Base-by-base conservation (phyloP, 805 yeast genomes). In the Pichia paraexigua region DNA sequence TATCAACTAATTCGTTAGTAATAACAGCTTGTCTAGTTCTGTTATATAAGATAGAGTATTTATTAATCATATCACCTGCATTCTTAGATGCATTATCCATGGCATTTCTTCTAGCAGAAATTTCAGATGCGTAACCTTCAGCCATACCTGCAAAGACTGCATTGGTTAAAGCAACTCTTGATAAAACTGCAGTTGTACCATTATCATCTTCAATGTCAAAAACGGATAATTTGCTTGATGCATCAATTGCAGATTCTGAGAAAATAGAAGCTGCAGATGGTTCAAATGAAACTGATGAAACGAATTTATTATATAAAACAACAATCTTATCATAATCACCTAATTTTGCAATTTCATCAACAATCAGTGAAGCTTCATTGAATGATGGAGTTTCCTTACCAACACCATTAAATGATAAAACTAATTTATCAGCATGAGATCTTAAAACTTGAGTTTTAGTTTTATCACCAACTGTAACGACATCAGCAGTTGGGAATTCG, bases 31-130 rank as follows among this genome's bases (percentile, higher is more conserved):
- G 99, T 80, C 97, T 89, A 68, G 97, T 86, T 83, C 99, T 92
- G 91, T 94, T 94, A 78, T 94, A 94, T 75, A 94, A 83, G 73
- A 94, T 94, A 62, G 98, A 86, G 86, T 87, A 92, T 70, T 81
- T 85, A 76, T 80, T 83, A 71, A 94, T 94, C 98, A 94, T 94
- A 66, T 94, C 99, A 76, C 96, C 96, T 58, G 99, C 99, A 71
- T 92, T 92, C 94, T 94, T 92, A 63, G 97, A 90, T 58, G 99
- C 99, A 69, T 94, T 94, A 76, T 92, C 99, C 99, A 92, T 92
- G 63, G 99, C 98, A 71, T 89, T 92, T 83, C 99, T 91, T 84
- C 99, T 91, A 55, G 99, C 97, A 59, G 95, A 85, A 61, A 91
- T 80, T 79, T 92, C 99, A 53, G 98, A 87, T 56, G 98, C 97